Conservation (phyloP, 1,284 basidiomycete species). For the Microbotryum lychnidis-dioicae region DNA sequence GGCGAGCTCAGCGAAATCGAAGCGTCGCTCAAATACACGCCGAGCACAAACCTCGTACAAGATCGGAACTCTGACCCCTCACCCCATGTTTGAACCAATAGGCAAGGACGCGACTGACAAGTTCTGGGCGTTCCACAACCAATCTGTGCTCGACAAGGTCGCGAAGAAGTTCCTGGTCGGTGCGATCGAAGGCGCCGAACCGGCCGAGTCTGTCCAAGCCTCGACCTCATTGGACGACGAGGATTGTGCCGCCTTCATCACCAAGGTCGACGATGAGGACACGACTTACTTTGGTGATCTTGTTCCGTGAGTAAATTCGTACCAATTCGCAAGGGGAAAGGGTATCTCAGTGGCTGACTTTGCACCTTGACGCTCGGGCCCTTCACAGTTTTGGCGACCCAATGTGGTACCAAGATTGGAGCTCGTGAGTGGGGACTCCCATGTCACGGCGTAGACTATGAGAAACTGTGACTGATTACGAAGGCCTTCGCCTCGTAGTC, state of each 20-base stretch:
- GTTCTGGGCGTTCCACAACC: constrained; percentile 25
- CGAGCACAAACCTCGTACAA: constrained; percentile 15
- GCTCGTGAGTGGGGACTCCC: constrained; percentile 12
- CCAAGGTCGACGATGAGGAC: constrained; percentile 17
- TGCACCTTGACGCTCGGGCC: neutral
- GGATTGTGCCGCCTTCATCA: neutral
- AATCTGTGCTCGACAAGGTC: constrained; percentile 17
- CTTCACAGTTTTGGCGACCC: constrained; percentile 12
- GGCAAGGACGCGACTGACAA: constrained; percentile 19
- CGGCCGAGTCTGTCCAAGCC: neutral
- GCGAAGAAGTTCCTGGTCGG: constrained; percentile 21
- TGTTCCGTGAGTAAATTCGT: constrained; percentile 1
- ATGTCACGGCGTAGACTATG: constrained; percentile 29
- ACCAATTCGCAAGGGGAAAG: neutral
- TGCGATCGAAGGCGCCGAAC: constrained; percentile 4
- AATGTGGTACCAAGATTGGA: constrained; percentile 39
- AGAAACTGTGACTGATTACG: constrained; percentile 33
- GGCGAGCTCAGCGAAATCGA: neutral
- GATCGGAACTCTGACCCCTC: too few species aligned
- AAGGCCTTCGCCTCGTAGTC: constrained; percentile 19
- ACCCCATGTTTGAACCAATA: neutral
- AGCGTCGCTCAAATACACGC: constrained; percentile 8
- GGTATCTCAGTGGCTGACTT: neutral
- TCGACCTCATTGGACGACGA: constrained; percentile 2
- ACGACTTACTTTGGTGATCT: constrained; percentile 28